phyloP scores from a whole-genome alignment of 176 grass and related monocot species.

The Rhynchospora pubera region DNA sequence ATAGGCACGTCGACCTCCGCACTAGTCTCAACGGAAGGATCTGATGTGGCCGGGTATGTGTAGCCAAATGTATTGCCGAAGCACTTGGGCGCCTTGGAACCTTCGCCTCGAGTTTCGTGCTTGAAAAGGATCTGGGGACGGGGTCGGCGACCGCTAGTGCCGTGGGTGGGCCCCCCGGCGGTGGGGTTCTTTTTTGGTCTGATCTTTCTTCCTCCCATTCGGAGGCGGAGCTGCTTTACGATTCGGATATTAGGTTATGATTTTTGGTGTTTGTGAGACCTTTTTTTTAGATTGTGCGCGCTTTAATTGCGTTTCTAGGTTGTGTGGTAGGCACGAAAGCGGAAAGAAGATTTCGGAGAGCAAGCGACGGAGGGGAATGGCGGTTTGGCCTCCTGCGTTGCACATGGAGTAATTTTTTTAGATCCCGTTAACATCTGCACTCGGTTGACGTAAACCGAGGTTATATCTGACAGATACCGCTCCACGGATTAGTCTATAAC shows the following conservation, averaged over 20 bases:
- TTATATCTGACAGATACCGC: background rate
- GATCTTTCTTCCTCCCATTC: slow-evolving; percentile 52
- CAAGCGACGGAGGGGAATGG: background rate
- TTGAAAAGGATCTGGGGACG: slow-evolving; percentile 21
- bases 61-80: background rate
- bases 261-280: background rate
- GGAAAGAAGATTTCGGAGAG: background rate
- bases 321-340: background rate
- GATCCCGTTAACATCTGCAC: background rate
- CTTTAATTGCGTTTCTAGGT: background rate
- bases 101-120: background rate
- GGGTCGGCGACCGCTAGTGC: slow-evolving; percentile 33
- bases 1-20: slow-evolving; percentile 14
- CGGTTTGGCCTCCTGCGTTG: background rate
- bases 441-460: background rate
- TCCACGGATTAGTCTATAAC: background rate
- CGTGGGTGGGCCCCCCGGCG: slow-evolving; percentile 36
- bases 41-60: slow-evolving; percentile 2
- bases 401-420: background rate
- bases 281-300: background rate
- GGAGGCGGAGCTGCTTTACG: background rate
- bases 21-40: background rate
- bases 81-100: background rate
- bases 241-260: slow-evolving; percentile 4
- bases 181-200: slow-evolving; percentile 43